Evolutionary conservation across 2,329 filamentous ascomycete species (phyloP).

Genomic region (Colletotrichum navitas): DNA sequence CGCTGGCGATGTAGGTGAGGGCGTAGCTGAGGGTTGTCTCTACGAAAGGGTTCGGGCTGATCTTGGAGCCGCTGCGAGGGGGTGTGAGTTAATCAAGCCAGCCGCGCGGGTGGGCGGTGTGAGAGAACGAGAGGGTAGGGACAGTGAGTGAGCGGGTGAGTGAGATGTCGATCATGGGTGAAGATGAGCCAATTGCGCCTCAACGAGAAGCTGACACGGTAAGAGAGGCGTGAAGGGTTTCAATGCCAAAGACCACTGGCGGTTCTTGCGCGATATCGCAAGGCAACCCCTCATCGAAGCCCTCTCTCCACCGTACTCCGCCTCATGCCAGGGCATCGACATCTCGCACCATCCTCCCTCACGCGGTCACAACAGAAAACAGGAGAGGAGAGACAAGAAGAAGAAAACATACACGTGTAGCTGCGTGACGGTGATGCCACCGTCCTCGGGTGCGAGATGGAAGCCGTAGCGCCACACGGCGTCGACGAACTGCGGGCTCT

Average conservation of each 20-base stretch:
- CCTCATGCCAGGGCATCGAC: background rate
- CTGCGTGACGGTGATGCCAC: constrained; percentile 86
- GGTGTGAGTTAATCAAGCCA: constrained; percentile 14
- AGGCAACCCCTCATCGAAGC: constrained; percentile 2
- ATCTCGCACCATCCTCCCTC: constrained; percentile 1
- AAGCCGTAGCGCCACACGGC: constrained; percentile 92
- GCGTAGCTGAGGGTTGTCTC: constrained; percentile 91
- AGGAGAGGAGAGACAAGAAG: constrained; percentile 20
- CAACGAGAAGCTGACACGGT: background rate
- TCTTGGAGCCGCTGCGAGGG: constrained; percentile 34
- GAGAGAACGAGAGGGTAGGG: background rate
- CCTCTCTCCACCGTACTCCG: background rate
- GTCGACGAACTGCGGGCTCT: constrained; percentile 90
- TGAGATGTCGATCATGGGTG: background rate
- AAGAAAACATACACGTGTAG: constrained; percentile 75
- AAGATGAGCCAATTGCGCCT: background rate
- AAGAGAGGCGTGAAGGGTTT: background rate
- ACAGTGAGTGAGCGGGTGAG: constrained; percentile 2
- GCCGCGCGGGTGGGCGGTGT: background rate
- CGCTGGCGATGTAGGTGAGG: constrained; percentile 79
- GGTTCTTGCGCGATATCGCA: constrained; percentile 16
- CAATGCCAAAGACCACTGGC: background rate
- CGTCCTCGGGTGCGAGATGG: constrained; percentile 74
- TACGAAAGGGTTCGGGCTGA: constrained; percentile 81
- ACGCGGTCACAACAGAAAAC: background rate